Conservation (phyloP, 2,329 filamentous ascomycete genomes). For the Neonectria ditissima region DNA sequence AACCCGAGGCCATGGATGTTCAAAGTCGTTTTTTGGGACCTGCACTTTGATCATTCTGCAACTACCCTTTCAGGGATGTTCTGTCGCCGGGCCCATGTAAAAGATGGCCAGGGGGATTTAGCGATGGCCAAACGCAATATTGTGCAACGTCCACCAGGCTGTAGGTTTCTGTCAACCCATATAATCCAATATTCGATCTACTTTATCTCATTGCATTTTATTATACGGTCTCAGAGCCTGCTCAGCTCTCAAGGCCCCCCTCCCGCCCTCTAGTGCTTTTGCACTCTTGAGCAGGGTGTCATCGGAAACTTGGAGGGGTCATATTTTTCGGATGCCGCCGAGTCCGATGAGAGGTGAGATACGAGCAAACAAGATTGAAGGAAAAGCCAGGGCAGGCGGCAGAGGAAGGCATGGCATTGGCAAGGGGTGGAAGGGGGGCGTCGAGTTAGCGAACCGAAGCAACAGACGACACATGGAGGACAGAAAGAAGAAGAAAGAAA, state of each 20-base stretch:
- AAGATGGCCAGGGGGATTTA: slow-evolving; percentile 7
- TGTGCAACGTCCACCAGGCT: slow-evolving; percentile 4
- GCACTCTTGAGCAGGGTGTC: slow-evolving; percentile 34
- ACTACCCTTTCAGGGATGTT: neutral
- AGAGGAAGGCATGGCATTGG: neutral
- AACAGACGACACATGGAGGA: slow-evolving; percentile 1
- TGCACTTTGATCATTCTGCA: slow-evolving; percentile 1
- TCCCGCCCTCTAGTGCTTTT: slow-evolving; percentile 24
- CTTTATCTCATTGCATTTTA: neutral
- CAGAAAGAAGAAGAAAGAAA: neutral
- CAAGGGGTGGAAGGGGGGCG: neutral
- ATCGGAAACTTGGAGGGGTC: slow-evolving; percentile 34
- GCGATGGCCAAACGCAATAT: slow-evolving; percentile 1
- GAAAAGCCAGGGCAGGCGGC: slow-evolving; percentile 5
- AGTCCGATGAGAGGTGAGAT: slow-evolving; percentile 29
- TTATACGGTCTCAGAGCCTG: slow-evolving; percentile 13
- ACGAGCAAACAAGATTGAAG: slow-evolving; percentile 23
- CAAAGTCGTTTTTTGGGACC: slow-evolving; percentile 12
- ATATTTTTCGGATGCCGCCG: slow-evolving; percentile 27
- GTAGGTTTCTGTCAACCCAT: slow-evolving; percentile 1
- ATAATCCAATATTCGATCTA: slow-evolving; percentile 6
- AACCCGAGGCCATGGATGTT: slow-evolving; percentile 11
- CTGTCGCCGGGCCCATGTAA: neutral
- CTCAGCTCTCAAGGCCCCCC: slow-evolving; percentile 16
- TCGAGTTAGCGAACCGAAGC: slow-evolving; percentile 4